Evolutionary conservation across 106 monocot species (phyloP), one percentile per base, ranked within the genome.

Genomic region (Cymbidium sinense): DNA sequence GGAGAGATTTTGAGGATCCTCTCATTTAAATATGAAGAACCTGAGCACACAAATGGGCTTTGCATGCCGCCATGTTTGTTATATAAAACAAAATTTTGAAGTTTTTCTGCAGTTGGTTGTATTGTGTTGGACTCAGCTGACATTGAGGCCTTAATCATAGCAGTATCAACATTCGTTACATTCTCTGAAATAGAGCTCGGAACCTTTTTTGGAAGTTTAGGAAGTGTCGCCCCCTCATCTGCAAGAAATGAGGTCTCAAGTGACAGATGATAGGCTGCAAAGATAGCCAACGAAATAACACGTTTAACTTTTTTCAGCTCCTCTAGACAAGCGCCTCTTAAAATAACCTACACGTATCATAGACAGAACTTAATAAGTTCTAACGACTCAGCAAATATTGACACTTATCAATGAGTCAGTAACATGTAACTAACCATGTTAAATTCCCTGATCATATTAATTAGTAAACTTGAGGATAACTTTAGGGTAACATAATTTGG

Each of bases 211-310:
- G 82, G 82, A 50, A 74, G 61, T 61, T 90, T 86, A 62, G 90
- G 94, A 64, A 91, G 81, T 72, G 82, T 75, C 29, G 92, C 91
- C n/a, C 98, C 98, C 67, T 92, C 94, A 78, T 98, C 92, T 23
- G 84, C 94, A 84, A 98, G 88, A 78, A 90, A 98, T 62, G 98
- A 98, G 7, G 88, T 94, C 87, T 98, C 88, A 55, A 88, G 88
- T 51, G 85, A 92, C 36, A 98, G 85, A 83, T 98, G 98, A 86
- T 98, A 94, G 30, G 98, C 94, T 44, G 94, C 98, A 86, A 98
- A 98, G 75, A 79, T 81, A 71, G 94, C 98, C 77, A 86, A 89
- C 39, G 88, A 84, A 80, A 94, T 70, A 74, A 87, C 90, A 87
- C 76, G 85, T 69, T 98, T 98, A 61, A 98, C 79, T 77, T 89